Base-by-base conservation (phyloP, 2,329 filamentous ascomycete species). In the Diaporthe humulicola region DNA sequence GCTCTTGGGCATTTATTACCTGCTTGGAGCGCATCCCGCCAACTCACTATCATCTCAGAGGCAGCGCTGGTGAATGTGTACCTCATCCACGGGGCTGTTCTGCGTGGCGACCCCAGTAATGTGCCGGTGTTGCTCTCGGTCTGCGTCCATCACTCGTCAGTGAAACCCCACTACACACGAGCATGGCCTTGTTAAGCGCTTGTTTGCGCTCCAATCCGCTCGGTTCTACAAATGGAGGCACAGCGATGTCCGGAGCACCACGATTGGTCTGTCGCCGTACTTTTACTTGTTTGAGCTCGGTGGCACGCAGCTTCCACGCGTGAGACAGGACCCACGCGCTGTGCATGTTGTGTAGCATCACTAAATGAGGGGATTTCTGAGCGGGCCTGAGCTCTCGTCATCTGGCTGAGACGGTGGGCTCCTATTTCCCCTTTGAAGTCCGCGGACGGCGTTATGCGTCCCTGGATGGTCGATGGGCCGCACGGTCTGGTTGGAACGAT, bases 241-340 rank as follows among this genome's bases (percentile, higher is more conserved):
- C 28, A 38, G n/a, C 28, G 7, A 38, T 28, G 22, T 14, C 7
- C 61, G 36, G 14, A 36, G 30, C 30, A 67, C 14, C 25, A 22
- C 22, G 7, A 54, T 33, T 52, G 45, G 45, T 28, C 30, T 28
- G 19, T n/a, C 14, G 22, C 45, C 3, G 45, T 54, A 67, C 45
- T 52, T 52, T 67, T 52, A 67, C 30, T 52, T 52, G 22, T 52
- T 40, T n/a, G 30, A n/a, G 30, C 22, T 19, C 45, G 28, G 42
- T 38, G 14, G 42, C 30, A 66, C 33, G 40, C 22, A 67, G 19
- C 45, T 36, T 36, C 42, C 61, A 50, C n/a, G 15, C 28, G 36
- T 17, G 30, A 67, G 64, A n/a, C 64, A 52, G 64, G 64, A 67
- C 30, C 64, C 64, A 52, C n/a, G 45, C 28, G n/a, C 17, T 6